Evolutionary conservation across 306 rosid species (phyloP).

Genomic region (Cucumis hystrix): DNA sequence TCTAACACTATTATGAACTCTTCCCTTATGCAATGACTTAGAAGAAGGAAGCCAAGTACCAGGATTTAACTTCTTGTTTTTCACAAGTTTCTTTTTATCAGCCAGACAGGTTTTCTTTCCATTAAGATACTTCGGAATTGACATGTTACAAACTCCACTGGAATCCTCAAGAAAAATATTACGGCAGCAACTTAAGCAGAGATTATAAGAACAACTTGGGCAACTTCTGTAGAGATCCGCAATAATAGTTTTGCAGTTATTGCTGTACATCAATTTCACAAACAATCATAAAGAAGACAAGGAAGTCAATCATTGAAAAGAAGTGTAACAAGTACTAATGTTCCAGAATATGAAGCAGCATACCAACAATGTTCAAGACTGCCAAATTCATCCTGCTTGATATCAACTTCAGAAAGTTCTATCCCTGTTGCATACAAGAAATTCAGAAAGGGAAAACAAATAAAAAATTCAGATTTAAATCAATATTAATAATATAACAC

Average conservation of each 20-base stretch:
- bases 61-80: slow-evolving; percentile 26
- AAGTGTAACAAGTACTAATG: background rate
- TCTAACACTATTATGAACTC: slow-evolving; percentile 23
- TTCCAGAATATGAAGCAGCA: slow-evolving; percentile 19
- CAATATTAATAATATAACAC: slow-evolving; percentile 10
- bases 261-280: slow-evolving; percentile 48
- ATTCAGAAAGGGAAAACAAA: background rate
- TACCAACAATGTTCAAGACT: slow-evolving; percentile 43
- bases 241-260: slow-evolving; percentile 51
- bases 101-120: slow-evolving; percentile 20
- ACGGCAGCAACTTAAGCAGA: slow-evolving; percentile 68
- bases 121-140: slow-evolving; percentile 19
- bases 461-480: background rate
- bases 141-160: slow-evolving; percentile 22
- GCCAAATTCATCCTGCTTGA: slow-evolving; percentile 52
- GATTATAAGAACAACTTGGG: slow-evolving; percentile 69
- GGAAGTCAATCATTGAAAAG: slow-evolving; percentile 8
- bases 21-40: slow-evolving; percentile 24
- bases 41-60: slow-evolving; percentile 22
- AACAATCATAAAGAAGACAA: slow-evolving; percentile 17
- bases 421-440: slow-evolving; percentile 37
- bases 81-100: slow-evolving; percentile 19
- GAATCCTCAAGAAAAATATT: slow-evolving; percentile 31
- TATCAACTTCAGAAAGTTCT: slow-evolving; percentile 42
- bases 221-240: slow-evolving; percentile 92